Conservation (phyloP, 1,284 basidiomycete genomes). For the Malassezia restricta region DNA sequence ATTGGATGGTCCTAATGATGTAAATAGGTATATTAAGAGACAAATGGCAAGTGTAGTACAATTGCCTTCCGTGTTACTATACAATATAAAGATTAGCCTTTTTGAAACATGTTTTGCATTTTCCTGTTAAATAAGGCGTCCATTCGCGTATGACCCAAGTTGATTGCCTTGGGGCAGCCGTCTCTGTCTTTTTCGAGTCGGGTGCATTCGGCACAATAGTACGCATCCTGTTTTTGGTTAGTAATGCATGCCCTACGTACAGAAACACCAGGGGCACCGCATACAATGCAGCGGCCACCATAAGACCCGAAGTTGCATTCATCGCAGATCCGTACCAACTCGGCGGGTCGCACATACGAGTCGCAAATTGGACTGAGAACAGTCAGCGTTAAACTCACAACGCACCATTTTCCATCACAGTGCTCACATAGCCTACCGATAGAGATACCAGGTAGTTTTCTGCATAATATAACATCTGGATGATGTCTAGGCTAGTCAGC, state of each 20-base stretch:
- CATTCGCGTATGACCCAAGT: slow-evolving; percentile 56
- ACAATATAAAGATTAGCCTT: neutral
- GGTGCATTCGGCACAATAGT: slow-evolving; percentile 57
- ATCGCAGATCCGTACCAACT: slow-evolving; percentile 92
- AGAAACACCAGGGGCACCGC: slow-evolving; percentile 48
- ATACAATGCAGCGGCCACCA: slow-evolving; percentile 92
- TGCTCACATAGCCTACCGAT: slow-evolving; percentile 97
- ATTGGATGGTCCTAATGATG: neutral
- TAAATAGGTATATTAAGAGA: neutral
- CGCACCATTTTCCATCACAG: slow-evolving; percentile 96
- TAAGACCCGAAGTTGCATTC: slow-evolving; percentile 97
- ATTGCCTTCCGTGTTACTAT: no score
- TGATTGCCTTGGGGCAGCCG: slow-evolving; percentile 97
- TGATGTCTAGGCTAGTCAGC: slow-evolving; percentile 27
- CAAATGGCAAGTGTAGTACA: no score
- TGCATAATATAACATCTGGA: slow-evolving; percentile 85
- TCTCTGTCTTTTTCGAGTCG: slow-evolving; percentile 92
- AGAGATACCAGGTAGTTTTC: slow-evolving; percentile 83
- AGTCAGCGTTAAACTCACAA: slow-evolving; percentile 5
- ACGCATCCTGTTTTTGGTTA: slow-evolving; percentile 29
- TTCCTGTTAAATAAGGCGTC: slow-evolving; percentile 37
- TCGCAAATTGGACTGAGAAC: slow-evolving; percentile 83
- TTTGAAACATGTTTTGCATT: slow-evolving; percentile 11
- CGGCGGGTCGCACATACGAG: slow-evolving; percentile 95
- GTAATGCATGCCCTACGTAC: slow-evolving; percentile 16